These are phyloP conservation scores for Podospora pseudocomata DNA, from an alignment of 495 filamentous ascomycete species.

Conservation along the genomic window DNA sequence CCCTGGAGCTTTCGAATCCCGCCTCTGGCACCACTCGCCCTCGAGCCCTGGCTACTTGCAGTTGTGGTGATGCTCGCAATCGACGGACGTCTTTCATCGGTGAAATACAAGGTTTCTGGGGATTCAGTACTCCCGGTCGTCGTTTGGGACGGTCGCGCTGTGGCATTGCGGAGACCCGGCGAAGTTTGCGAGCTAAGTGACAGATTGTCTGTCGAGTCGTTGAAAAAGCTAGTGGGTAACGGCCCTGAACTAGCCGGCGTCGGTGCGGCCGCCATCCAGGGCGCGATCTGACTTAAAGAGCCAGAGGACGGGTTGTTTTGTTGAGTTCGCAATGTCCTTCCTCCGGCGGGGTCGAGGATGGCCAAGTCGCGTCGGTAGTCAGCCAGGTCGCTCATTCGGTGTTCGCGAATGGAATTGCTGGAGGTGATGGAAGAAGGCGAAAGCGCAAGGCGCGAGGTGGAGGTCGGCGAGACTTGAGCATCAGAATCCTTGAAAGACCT, in stretches of 20 bases:
- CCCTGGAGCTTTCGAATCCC: conserved; percentile 72
- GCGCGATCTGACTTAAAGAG: conserved; percentile 41
- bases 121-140: conserved; percentile 60
- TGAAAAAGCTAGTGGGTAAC: conserved; percentile 52
- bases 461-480: conserved; percentile 51
- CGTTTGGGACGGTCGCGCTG: conserved; percentile 48
- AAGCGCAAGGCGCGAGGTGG: conserved; percentile 42
- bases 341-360: conserved; percentile 58
- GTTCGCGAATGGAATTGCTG: conserved; percentile 45
- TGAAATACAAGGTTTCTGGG: conserved; percentile 59
- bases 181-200: conserved; percentile 57
- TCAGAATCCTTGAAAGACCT: conserved; percentile 42
- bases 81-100: conserved; percentile 80
- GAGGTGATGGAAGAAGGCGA: conserved; percentile 48
- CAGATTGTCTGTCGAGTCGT: conserved; percentile 63
- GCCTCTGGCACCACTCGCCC: conserved; percentile 63
- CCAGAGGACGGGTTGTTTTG: conserved; percentile 52
- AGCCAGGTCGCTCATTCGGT: conserved; percentile 53
- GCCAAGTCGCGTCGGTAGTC: conserved; percentile 70
- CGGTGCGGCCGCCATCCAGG: conserved; percentile 45
- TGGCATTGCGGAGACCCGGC: conserved; percentile 63
- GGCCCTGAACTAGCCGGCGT: conserved; percentile 30
- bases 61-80: conserved; percentile 80
- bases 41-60: conserved; percentile 86
- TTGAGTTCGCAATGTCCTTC: conserved; percentile 47